Evolutionary conservation across 1,139 yeast species (phyloP), one percentile per base, ranked within the genome.

Genomic region (Trichomonascaceae sp.): DNA sequence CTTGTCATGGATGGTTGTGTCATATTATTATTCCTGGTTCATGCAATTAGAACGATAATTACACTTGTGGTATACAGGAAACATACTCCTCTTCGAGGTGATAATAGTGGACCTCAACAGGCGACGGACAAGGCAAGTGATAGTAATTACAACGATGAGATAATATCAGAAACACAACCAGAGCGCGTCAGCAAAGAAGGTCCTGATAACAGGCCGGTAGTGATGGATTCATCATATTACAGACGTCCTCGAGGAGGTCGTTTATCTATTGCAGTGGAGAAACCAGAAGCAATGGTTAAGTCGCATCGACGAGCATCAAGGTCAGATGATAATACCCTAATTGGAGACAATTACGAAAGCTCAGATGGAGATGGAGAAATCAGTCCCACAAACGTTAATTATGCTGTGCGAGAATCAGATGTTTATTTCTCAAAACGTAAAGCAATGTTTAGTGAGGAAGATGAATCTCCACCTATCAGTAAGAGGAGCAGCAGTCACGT

Each of bases 401-500:
- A 70, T 55, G 73, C 73, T 1, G 66, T 68, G 7, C 63, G 73
- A 8, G 73, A 70, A 53, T 67, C 73, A 1, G 73, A 70, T 51
- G 60, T 69, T 47, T 70, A 70, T 54, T 65, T 60, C 52, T 60
- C 65, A 22, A 62, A 65, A 45, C 50, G 61, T 17, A 46, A 24
- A 43, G 19, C 55, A 30, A 32, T 51, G 49, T 43, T 44, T 15
- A 55, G 30, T 30, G 56, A 56, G 18, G 61, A 58, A 5, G 52
- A 50, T 10, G 56, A 49, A 12, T 60, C 51, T 1, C 44, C 45
- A 4, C 27, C 41, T 47, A n/a, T 49, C 51, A n/a, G 43, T 38
- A 18, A 47, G 41, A 18, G 50, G 30, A 18, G 24, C 27, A 36
- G 41, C 41, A 13, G 17, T 6, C 41, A 36, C 17, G 17, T 36